Evolutionary conservation across 495 filamentous ascomycete genomes (phyloP), one percentile per base, ranked within the genome.

Genomic region (Penicillium tannophilum): DNA sequence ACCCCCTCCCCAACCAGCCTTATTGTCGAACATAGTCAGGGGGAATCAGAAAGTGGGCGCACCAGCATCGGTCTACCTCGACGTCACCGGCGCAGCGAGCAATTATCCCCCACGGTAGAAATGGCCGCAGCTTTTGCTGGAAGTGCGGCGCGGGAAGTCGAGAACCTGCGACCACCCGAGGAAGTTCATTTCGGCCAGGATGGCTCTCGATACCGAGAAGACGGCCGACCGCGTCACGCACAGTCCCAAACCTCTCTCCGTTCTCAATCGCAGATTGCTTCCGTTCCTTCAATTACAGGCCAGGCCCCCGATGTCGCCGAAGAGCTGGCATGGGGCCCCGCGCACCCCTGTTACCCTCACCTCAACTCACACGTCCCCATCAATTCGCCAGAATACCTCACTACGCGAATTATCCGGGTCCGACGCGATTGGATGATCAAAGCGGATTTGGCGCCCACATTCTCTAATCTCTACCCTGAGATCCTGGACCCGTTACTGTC

Each of bases 401-500:
- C 77, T 7, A 99, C 94, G 16, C 86, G 92, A 58, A 88, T 99
- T 52, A 97, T 99, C 68, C 88, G 94, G 2, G 88, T 99, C 52
- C 82, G 84, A 24, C 82, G 94, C 24, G 94, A 98, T 70, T 99
- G 92, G 90, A 88, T 97, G 80, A 69, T 90, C 20, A 82, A 84
- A 43, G 95, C 92, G 6, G 94, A 99, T 70, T 77, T 97, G n/a
- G 92, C 92, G 8, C 94, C 94, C 17, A 89, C 90, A 0, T 97
- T 92, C 66, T 92, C 90, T 7, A 97, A 96, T 60, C 82, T 96
- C 1, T 99, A 98, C 62, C 94, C 94, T 0, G 94, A 98, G 63
- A 95, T 98, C 55, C 76, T 99, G 12, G 91, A 96, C 59, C 91
- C 92, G 3, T 83, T 90, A 44, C 71, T 94, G 5, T 84, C 88